A percentile compares a stretch with the other conserved stretches of the same genome.
These are phyloP conservation scores for Cercospora berteroae DNA, from an alignment of 2,329 filamentous ascomycete genomes.

Conservation along the genomic window DNA sequence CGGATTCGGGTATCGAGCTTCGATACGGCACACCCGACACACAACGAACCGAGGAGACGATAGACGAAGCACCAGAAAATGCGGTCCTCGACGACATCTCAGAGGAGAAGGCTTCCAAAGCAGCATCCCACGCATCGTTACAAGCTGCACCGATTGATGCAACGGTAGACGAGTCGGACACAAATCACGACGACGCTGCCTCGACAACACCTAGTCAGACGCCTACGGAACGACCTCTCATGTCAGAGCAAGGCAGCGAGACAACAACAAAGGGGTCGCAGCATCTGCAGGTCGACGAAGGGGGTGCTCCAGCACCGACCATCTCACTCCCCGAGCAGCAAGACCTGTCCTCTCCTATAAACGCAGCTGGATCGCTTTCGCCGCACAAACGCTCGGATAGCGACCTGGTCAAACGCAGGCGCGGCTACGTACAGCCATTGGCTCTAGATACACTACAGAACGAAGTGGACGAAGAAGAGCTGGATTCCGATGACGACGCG, in stretches of 20 bases:
- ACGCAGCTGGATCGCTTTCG: not conserved
- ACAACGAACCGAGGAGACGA: constrained; percentile 16
- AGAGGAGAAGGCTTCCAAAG: not conserved
- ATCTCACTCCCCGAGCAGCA: not conserved
- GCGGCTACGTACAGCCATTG: constrained; percentile 42
- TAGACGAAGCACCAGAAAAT: constrained; percentile 9
- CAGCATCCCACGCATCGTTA: not conserved
- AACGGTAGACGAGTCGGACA: constrained; percentile 4
- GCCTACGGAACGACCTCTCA: constrained; percentile 15
- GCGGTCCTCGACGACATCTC: not conserved
- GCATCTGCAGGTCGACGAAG: constrained; percentile 27
- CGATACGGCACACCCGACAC: constrained; percentile 37
- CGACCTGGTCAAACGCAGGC: constrained; percentile 41
- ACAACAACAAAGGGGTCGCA: constrained; percentile 9
- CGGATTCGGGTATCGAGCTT: constrained; percentile 58
- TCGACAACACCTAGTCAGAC: constrained; percentile 19
- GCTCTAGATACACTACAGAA: constrained; percentile 40
- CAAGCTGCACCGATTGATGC: not conserved
- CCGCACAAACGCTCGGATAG: constrained; percentile 17
- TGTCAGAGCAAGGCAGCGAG: constrained; percentile 12
- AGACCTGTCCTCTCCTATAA: not conserved
- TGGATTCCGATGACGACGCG: constrained; percentile 65
- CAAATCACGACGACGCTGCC: constrained; percentile 6
- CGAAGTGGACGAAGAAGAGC: constrained; percentile 43
- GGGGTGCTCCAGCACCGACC: constrained; percentile 13